phyloP scores from a whole-genome alignment of 345 rosid genomes.

The Xanthoceras sorbifolium region DNA sequence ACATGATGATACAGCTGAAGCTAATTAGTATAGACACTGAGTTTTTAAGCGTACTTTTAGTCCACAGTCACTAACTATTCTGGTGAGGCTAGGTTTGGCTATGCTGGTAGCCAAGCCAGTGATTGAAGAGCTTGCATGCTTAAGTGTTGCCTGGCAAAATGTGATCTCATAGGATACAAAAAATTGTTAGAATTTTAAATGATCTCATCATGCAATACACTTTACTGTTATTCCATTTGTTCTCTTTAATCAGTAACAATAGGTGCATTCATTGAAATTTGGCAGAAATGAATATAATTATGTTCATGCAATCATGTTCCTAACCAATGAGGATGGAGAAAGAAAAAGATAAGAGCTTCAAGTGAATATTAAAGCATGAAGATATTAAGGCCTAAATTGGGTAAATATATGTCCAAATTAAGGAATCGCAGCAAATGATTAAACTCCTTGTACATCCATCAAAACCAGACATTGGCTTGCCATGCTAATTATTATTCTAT shows the following conservation, averaged over 20 bases:
- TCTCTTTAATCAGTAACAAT: not conserved
- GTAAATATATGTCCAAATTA: not conserved
- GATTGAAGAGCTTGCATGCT: not conserved
- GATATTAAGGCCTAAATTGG: not conserved
- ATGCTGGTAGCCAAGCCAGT: not conserved
- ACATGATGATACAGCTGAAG: not conserved
- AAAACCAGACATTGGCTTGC: not conserved
- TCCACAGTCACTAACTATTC: not conserved
- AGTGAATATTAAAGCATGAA: not conserved
- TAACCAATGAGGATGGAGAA: not conserved
- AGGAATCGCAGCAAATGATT: not conserved
- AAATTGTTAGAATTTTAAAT: not conserved
- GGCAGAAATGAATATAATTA: not conserved
- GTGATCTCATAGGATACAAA: not conserved
- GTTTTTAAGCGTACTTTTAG: not conserved
- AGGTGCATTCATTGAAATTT: not conserved
- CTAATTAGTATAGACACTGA: not conserved
- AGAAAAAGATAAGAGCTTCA: not conserved
- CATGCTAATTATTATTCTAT: not conserved
- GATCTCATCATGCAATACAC: not conserved
- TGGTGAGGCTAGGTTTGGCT: not conserved
- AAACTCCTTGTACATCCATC: not conserved
- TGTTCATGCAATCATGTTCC: not conserved
- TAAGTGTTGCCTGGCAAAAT: not conserved
- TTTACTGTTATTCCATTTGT: not conserved